Percentiles rank a stretch among this genome's conserved stretches.
Evolutionary conservation across 371 early-diverging fungal genomes (phyloP).

Genomic region (Mucor mucedo): DNA sequence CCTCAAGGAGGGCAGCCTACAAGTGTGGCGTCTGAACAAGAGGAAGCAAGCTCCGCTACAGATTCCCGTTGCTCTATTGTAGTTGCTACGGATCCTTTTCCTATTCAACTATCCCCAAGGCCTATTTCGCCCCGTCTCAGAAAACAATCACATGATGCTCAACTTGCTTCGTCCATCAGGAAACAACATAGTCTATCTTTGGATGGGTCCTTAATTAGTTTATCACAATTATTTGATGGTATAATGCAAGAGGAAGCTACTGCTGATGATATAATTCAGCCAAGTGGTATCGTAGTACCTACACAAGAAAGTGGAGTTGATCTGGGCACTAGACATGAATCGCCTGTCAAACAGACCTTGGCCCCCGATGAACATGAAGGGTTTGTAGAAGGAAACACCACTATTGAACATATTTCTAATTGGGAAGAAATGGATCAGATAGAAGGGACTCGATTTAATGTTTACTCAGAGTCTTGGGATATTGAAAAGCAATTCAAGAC

Average conservation of each 20-base stretch:
- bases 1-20: too few species aligned
- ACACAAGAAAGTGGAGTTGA: too few species aligned
- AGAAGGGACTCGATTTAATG: conserved; percentile 2
- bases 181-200: neutral
- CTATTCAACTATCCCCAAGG: conserved; percentile 3
- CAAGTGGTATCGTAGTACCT: neutral
- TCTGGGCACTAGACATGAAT: too few species aligned
- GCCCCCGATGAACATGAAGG: neutral
- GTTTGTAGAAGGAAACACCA: neutral
- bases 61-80: neutral
- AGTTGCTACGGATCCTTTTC: neutral
- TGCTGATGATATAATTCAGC: neutral
- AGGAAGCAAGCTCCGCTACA: neutral
- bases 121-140: neutral
- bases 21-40: too few species aligned
- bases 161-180: neutral
- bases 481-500: conserved; percentile 3
- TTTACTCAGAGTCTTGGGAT: conserved; percentile 13
- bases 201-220: neutral
- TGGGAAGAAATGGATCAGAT: conserved; percentile 7
- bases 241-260: neutral
- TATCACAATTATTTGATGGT: neutral
- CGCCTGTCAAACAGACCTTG: neutral
- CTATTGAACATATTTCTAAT: conserved; percentile 8
- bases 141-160: neutral